These are phyloP conservation scores for Geosmithia putterillii DNA, from an alignment of 2,329 filamentous ascomycete species.

Conservation along the genomic window DNA sequence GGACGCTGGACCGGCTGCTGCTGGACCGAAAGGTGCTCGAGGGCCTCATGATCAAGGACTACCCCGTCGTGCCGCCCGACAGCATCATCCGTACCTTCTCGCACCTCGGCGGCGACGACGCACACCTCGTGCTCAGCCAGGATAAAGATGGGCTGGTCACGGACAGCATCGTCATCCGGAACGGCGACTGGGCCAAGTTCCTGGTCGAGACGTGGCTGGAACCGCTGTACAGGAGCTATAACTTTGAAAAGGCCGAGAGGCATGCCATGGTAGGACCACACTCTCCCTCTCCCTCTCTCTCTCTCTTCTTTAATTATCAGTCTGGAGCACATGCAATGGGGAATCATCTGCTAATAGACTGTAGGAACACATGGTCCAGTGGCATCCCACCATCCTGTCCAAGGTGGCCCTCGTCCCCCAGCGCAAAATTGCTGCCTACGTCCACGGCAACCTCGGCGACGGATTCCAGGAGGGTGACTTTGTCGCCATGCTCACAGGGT, in stretches of 20 bases:
- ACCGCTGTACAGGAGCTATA: slow-evolving; percentile 84
- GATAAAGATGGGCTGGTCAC: slow-evolving; percentile 69
- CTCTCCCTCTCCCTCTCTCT: background rate
- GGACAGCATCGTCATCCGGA: slow-evolving; percentile 67
- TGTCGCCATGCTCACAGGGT: slow-evolving; percentile 66
- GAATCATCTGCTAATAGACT: background rate
- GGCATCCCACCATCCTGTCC: slow-evolving; percentile 91
- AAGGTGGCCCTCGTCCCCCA: slow-evolving; percentile 87
- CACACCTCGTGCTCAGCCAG: slow-evolving; percentile 75
- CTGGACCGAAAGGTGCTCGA: slow-evolving; percentile 58
- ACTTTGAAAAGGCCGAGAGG: slow-evolving; percentile 87
- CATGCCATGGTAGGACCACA: slow-evolving; percentile 84
- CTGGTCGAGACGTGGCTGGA: slow-evolving; percentile 95
- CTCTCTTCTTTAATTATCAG: slow-evolving; percentile 12
- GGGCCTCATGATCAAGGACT: slow-evolving; percentile 69
- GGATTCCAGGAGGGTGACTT: slow-evolving; percentile 77
- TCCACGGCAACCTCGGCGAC: slow-evolving; percentile 38
- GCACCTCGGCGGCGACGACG: slow-evolving; percentile 63
- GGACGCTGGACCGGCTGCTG: slow-evolving; percentile 59
- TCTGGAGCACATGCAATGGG: background rate
- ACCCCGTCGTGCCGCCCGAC: slow-evolving; percentile 82
- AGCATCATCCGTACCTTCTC: slow-evolving; percentile 93
- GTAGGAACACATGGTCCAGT: slow-evolving; percentile 81
- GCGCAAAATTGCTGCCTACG: slow-evolving; percentile 70
- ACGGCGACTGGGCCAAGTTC: slow-evolving; percentile 84